phyloP scores from a whole-genome alignment of 495 filamentous ascomycete genomes.

The Pyronema domesticum region DNA sequence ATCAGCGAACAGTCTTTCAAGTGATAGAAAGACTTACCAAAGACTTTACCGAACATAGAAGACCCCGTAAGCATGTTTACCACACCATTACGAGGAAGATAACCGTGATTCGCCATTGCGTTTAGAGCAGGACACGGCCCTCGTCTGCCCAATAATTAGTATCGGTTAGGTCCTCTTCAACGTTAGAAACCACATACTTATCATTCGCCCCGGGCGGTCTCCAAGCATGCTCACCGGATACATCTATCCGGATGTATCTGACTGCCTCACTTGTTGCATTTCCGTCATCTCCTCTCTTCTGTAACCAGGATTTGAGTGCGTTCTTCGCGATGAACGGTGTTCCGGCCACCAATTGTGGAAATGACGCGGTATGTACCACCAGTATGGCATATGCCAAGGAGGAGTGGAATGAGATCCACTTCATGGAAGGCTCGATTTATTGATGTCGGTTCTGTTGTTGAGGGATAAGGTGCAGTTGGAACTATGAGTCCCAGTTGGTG shows the following conservation, averaged over 20 bases:
- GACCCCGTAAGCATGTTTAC: constrained; percentile 15
- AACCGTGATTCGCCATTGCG: constrained; percentile 39
- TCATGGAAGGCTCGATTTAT: too few relatives aligned
- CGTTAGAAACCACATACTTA: background rate
- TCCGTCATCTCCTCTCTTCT: background rate
- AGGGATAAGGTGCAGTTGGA: too few relatives aligned
- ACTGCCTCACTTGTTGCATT: background rate
- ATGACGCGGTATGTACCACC: too few relatives aligned
- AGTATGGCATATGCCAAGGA: too few relatives aligned
- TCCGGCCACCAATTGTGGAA: too few relatives aligned
- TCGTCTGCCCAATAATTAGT: constrained; percentile 8
- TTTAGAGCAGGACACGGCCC: constrained; percentile 38
- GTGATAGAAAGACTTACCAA: background rate
- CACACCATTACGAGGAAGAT: constrained; percentile 36
- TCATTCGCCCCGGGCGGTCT: constrained; percentile 15
- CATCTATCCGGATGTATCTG: constrained; percentile 6
- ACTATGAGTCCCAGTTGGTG: too few relatives aligned
- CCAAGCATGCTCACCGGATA: constrained; percentile 20
- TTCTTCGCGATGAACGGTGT: too few relatives aligned
- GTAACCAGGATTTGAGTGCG: background rate
- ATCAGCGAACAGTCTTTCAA: background rate
- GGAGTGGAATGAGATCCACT: too few relatives aligned
- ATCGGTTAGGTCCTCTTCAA: background rate
- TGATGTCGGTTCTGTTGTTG: too few relatives aligned
- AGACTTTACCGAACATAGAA: constrained; percentile 21